phyloP scores from a whole-genome alignment of 306 rosid genomes.

The Benincasa hispida region DNA sequence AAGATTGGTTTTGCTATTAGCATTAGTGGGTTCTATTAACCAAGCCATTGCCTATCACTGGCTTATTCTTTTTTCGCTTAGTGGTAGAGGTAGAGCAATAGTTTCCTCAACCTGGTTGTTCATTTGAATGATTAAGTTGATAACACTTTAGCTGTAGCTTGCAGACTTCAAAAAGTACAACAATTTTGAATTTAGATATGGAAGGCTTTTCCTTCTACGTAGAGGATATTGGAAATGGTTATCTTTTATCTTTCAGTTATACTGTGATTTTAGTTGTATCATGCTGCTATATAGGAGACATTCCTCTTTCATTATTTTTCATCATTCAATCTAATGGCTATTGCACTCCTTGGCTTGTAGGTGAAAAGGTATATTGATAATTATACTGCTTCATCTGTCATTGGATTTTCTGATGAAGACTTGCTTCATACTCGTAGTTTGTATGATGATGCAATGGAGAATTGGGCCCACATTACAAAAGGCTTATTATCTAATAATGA shows the following conservation, averaged over 20 bases:
- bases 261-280: not conserved
- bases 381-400: constrained; percentile 73
- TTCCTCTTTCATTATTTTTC: constrained; percentile 3
- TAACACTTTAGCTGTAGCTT: not conserved
- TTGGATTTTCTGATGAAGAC: constrained; percentile 87
- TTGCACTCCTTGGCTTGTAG: constrained; percentile 23
- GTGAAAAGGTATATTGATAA: constrained; percentile 84
- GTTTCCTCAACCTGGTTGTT: not conserved
- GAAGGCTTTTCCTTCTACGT: not conserved
- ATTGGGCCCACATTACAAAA: constrained; percentile 44
- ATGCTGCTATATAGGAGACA: not conserved
- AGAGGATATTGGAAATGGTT: not conserved
- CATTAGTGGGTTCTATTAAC: not conserved
- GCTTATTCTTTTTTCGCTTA: not conserved
- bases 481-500: constrained; percentile 23
- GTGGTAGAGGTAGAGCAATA: not conserved
- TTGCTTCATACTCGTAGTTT: constrained; percentile 36
- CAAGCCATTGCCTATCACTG: not conserved
- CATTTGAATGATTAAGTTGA: not conserved
- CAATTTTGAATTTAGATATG: not conserved
- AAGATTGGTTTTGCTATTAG: not conserved
- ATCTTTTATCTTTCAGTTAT: not conserved
- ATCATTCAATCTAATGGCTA: not conserved
- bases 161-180: not conserved
- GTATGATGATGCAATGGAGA: constrained; percentile 55